A percentile compares a stretch with the other conserved stretches of the same genome.
These are phyloP conservation scores for Clohesyomyces aquaticus DNA, from an alignment of 495 filamentous ascomycete species.

Conservation along the genomic window DNA sequence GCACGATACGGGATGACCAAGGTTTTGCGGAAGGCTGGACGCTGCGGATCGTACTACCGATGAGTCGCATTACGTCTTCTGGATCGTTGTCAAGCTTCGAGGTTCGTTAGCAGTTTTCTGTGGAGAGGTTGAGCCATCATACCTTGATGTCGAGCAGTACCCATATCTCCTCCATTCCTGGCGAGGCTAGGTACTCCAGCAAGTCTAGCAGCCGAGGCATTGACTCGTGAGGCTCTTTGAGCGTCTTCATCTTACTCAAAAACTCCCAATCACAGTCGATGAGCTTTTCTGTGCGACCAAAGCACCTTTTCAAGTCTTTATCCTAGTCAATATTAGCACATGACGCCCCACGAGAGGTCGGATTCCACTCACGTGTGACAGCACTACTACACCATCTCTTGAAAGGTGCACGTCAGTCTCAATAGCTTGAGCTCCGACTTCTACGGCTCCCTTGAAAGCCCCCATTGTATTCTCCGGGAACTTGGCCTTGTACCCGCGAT, in stretches of 20 bases:
- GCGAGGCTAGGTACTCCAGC: constrained; percentile 67
- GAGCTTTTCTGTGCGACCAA: constrained; percentile 69
- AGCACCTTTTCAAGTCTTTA: constrained; percentile 74
- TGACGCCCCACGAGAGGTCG: neutral
- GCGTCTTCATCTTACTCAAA: constrained; percentile 67
- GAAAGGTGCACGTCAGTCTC: constrained; percentile 88
- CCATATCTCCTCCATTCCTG: constrained; percentile 70
- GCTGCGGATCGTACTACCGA: constrained; percentile 62
- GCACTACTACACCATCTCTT: constrained; percentile 79
- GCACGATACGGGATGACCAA: constrained; percentile 73
- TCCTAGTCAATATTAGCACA: constrained; percentile 59
- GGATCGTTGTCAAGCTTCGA: constrained; percentile 70
- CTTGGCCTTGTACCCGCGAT: constrained; percentile 78
- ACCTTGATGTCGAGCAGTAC: constrained; percentile 88
- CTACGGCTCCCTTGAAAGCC: constrained; percentile 73
- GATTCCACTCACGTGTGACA: constrained; percentile 70
- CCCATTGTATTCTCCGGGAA: constrained; percentile 86
- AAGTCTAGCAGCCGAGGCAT: constrained; percentile 80
- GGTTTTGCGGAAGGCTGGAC: constrained; percentile 53
- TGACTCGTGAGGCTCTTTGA: constrained; percentile 65
- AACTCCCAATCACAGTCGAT: constrained; percentile 76
- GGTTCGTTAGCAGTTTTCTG: constrained; percentile 10
- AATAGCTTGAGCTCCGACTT: constrained; percentile 75
- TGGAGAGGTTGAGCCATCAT: constrained; percentile 14
- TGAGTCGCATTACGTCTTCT: constrained; percentile 66